phyloP scores from a whole-genome alignment of 2,329 filamentous ascomycete species.

The Aspergillus brunneoviolaceus region DNA sequence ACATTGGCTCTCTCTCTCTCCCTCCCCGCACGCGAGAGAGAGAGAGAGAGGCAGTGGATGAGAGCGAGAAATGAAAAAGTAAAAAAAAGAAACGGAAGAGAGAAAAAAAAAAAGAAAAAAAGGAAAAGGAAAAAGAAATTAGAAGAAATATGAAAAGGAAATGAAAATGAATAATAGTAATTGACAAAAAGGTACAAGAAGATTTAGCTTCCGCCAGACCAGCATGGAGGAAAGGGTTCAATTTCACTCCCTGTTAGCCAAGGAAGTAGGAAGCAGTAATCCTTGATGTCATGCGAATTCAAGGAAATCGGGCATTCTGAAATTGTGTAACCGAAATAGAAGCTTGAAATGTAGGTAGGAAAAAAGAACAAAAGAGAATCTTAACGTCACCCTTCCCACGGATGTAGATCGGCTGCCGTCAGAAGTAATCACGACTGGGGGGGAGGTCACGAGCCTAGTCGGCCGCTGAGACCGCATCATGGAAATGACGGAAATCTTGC shows the following conservation, averaged over 20 bases:
- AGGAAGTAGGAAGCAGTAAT: constrained; percentile 13
- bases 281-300: constrained; percentile 21
- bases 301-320: constrained; percentile 17
- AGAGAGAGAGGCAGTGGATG: neutral
- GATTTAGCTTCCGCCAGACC: constrained; percentile 17
- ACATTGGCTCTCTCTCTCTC: neutral
- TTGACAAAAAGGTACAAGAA: constrained; percentile 16
- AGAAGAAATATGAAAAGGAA: constrained; percentile 23
- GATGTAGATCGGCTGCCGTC: constrained; percentile 21
- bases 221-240: constrained; percentile 20
- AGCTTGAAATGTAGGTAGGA: constrained; percentile 13
- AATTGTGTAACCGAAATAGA: constrained; percentile 18
- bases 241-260: constrained; percentile 22
- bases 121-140: constrained; percentile 6
- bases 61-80: too few species aligned
- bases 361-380: constrained; percentile 9
- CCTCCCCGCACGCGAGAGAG: neutral
- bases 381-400: constrained; percentile 17
- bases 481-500: neutral
- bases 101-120: constrained; percentile 26
- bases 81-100: constrained; percentile 15
- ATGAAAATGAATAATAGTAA: constrained; percentile 17
- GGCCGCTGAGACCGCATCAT: neutral
- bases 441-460: constrained; percentile 8
- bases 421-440: constrained; percentile 12